Conservation (phyloP, 768 basidiomycete species). For the Auriscalpium microsporum region DNA sequence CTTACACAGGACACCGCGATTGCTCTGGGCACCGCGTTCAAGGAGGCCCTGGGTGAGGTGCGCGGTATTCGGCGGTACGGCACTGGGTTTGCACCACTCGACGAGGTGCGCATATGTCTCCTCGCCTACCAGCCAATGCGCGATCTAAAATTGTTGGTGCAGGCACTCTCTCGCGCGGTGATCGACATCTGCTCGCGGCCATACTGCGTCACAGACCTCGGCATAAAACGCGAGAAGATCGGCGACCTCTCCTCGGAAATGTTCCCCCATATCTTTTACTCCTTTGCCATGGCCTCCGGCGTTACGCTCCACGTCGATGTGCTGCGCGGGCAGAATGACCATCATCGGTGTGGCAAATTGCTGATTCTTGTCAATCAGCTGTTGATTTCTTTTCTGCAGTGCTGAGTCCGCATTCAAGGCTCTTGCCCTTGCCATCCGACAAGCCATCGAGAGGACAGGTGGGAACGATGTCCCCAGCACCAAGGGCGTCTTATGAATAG, state of each 20-base stretch:
- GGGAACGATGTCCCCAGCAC: slow-evolving; percentile 91
- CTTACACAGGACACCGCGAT: slow-evolving; percentile 79
- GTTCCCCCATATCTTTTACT: slow-evolving; percentile 96
- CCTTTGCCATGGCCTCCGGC: slow-evolving; percentile 94
- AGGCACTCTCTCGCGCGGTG: slow-evolving; percentile 94
- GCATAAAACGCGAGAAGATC: slow-evolving; percentile 81
- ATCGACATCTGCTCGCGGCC: slow-evolving; percentile 98
- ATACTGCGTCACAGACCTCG: slow-evolving; percentile 88
- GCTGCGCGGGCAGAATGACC: slow-evolving; percentile 92
- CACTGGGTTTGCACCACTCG: slow-evolving; percentile 92
- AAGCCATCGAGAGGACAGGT: slow-evolving; percentile 89
- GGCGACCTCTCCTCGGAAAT: slow-evolving; percentile 96
- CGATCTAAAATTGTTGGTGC: slow-evolving; percentile 3
- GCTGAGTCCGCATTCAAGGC: slow-evolving; percentile 99
- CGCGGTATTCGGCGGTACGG: slow-evolving; percentile 93
- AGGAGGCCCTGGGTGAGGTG: slow-evolving; percentile 89
- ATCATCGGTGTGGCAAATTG: slow-evolving; percentile 69
- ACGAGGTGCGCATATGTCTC: slow-evolving; percentile 55
- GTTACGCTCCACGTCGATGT: slow-evolving; percentile 93
- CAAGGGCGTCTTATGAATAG: slow-evolving; percentile 74
- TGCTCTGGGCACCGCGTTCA: slow-evolving; percentile 85
- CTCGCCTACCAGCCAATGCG: not conserved
- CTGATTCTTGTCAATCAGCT: not conserved
- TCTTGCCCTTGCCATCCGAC: slow-evolving; percentile 85
- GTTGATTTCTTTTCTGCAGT: slow-evolving; percentile 32